Conservation (phyloP, 2,329 filamentous ascomycete species). For the Hypoxylon sp. region DNA sequence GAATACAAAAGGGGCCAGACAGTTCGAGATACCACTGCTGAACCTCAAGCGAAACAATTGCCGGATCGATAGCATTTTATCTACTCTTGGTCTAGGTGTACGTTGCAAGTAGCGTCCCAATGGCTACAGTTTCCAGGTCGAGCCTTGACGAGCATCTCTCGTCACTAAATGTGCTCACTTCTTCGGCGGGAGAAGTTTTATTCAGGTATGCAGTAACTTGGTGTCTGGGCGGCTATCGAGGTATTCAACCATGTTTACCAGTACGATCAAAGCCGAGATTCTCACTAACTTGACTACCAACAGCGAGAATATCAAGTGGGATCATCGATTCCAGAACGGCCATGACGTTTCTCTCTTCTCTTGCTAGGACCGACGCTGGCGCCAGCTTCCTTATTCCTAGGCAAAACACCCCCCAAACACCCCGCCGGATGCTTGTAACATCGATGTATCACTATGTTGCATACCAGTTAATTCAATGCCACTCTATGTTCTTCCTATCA, state of each 20-base stretch:
- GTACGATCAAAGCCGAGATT: not conserved
- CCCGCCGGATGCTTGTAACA: not conserved
- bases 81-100: too few relatives aligned
- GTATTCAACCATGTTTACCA: not conserved
- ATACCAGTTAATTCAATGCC: not conserved
- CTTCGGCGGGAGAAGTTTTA: not conserved
- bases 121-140: not conserved
- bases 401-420: not conserved
- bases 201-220: conserved; percentile 4
- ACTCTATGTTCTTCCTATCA: not conserved
- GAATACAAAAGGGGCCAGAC: conserved; percentile 91
- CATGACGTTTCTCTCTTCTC: not conserved
- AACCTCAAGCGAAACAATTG: conserved; percentile 29
- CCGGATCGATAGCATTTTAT: conserved; percentile 39
- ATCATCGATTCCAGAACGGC: too few relatives aligned
- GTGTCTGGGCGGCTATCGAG: not conserved
- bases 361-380: too few relatives aligned
- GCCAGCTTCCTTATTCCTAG: too few relatives aligned
- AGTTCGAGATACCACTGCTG: conserved; percentile 56
- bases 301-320: too few relatives aligned
- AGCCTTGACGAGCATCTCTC: too few relatives aligned
- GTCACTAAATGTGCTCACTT: too few relatives aligned
- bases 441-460: conserved; percentile 1
- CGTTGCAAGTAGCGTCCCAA: not conserved
- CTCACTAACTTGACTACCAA: not conserved